Base-by-base conservation (phyloP, 2,329 filamentous ascomycete genomes). In the Aspergillus chevalieri region DNA sequence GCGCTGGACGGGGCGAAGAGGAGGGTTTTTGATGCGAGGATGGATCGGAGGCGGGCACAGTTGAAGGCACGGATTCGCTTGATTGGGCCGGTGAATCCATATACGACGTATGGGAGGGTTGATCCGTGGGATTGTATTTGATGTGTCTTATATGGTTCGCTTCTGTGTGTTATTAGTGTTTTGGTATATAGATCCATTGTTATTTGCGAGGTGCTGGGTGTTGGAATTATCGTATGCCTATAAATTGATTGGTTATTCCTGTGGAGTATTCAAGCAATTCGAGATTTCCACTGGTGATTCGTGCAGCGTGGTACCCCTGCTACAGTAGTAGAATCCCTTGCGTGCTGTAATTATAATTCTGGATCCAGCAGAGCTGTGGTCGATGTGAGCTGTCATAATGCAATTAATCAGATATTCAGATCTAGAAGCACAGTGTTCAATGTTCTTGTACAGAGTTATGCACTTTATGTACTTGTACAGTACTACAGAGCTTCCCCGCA, bases 61-160 rank as follows among this genome's bases (percentile, higher is more conserved):
- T 47, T 74, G 47, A 74, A 74, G 56, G 61, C 68, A 17, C 66
- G 68, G 44, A 74, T 74, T 43, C 67, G 63, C 43, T 24, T 73
- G 21, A 59, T 74, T 28, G 69, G 70, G 4, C 68, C 68, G 10
- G 61, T 66, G 6, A 65, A 69, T 36, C 59, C 65, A 3, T 60
- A 64, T 47, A 57, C 52, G 30, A 55, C 57, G 8, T 61, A 57
- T 19, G 48, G 41, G 14, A 53, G 54, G 30, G 47, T 52, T 24
- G 57, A 67, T 54, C 61, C 60, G 10, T 68, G 66, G 65, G 46
- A 5, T 28, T 26, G 3, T 30, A 34, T 39, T 19, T 38, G 34
- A 33, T 34, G n/a, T 28, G 19, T 36, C 21, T 46, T n/a, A 22
- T 46, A 14, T 48, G n/a, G 24, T 43, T 39, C 19, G 46, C 38